Base-by-base conservation (phyloP, 495 filamentous ascomycete genomes). In the Daldinia caldariorum region DNA sequence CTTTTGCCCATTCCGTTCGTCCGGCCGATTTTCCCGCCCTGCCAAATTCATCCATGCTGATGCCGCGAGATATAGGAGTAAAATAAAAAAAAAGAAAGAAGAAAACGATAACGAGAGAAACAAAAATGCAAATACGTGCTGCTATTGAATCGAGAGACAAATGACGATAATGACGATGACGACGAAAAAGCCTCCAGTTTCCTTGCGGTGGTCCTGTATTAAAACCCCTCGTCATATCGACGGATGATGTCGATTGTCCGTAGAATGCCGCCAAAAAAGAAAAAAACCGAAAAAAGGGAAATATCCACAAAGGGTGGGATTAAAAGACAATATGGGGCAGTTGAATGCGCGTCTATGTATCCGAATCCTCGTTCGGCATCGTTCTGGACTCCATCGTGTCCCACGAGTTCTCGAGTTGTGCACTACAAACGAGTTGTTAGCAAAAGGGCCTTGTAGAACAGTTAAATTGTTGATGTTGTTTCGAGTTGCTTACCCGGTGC, bases 401-500 rank as follows among this genome's bases (percentile, higher is more conserved):
- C 75, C 75, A 77, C 37, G 53, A 8, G 7, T 73, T 59, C 31
- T 77, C 75, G 3, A 77, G 45, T 41, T 65, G 43, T 13, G 39
- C 13, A 7, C 75, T 77, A 20, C 20, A 14, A 6, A 32, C 4
- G 9, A 12, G 3, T 16, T 53, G 61, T 76, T 67, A 76, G 69
- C 31, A 5, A 31, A 41, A 6, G 43, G 3, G 41, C 12, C 50
- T 22, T 12, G 31, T 39, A 45, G 22, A 18, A 7, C 18, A 18
- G 45, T n/a, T n/a, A 3, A 26, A 1, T 3, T 26, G 26, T 14
- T 22, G 8, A 10, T 37, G 16, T 26, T 26, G 22, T 5, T 9
- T 29, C 32, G 35, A 50, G 1, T 18, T 37, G 76, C 80, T 64
- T 64, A 83, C 82, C 32, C 50, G 14, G 61, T 71, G 26, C 67